Percentiles rank a stretch among this genome's conserved stretches.
Evolutionary conservation across 1,284 basidiomycete genomes (phyloP).

Genomic region (Ganoderma resinaceum): DNA sequence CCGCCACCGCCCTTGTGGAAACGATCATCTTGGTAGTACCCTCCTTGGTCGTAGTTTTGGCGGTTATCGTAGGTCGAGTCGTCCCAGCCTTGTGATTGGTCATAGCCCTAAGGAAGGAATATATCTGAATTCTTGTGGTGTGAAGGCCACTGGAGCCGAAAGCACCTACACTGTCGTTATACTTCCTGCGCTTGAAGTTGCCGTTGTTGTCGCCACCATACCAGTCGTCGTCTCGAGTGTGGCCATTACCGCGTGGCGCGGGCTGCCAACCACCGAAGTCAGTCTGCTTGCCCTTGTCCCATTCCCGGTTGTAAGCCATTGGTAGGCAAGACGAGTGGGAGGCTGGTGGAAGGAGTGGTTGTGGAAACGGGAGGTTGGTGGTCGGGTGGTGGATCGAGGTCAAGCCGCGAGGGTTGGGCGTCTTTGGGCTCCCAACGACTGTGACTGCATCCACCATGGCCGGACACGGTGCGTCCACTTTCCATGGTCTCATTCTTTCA

Average conservation of each 20-base stretch:
- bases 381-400: conserved; percentile 33
- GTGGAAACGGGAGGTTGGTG: conserved; percentile 18
- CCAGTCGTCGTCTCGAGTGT: conserved; percentile 75
- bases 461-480: conserved; percentile 47
- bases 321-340: background rate
- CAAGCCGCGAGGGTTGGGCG: conserved; percentile 24
- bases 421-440: conserved; percentile 17
- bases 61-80: conserved; percentile 46
- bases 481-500: background rate
- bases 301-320: conserved; percentile 83
- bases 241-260: conserved; percentile 48
- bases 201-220: conserved; percentile 68
- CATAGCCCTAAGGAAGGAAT: conserved; percentile 52
- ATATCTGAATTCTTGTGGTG: background rate
- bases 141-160: background rate
- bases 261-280: conserved; percentile 48
- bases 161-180: conserved; percentile 68
- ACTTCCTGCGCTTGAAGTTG: conserved; percentile 80
- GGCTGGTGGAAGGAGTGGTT: conserved; percentile 4
- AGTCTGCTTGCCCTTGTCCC: conserved; percentile 76
- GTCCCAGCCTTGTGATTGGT: conserved; percentile 49
- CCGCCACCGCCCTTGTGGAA: conserved; percentile 45
- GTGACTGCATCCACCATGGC: conserved; percentile 47
- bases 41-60: conserved; percentile 40
- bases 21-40: conserved; percentile 53